A percentile compares a stretch with the other conserved stretches of the same genome.
These are phyloP conservation scores for Cladophialophora exuberans DNA, from an alignment of 2,329 filamentous ascomycete species.

Conservation along the genomic window DNA sequence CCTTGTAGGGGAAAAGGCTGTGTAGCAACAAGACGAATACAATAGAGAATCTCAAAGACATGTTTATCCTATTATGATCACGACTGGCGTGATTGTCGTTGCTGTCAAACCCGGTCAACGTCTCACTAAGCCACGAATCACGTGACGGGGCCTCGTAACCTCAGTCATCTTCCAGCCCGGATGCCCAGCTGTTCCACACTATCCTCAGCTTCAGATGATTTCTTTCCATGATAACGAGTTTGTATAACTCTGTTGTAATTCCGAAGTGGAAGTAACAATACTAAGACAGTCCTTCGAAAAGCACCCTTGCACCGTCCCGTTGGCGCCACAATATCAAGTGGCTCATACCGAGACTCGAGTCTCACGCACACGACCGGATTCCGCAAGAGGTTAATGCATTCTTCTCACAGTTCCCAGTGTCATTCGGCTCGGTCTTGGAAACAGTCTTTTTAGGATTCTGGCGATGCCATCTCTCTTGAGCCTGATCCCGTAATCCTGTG, in stretches of 20 bases:
- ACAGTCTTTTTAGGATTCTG: constrained; percentile 1
- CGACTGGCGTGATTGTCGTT: too few relatives aligned
- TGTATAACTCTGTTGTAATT: too few relatives aligned
- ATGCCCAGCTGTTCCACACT: not conserved
- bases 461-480: constrained; percentile 11
- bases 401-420: not conserved
- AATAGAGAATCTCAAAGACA: constrained; percentile 6
- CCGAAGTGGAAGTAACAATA: too few relatives aligned
- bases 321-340: not conserved
- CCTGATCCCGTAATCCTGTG: constrained; percentile 8
- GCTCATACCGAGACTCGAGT: not conserved
- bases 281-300: not conserved
- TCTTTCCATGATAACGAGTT: too few relatives aligned
- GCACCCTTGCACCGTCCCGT: not conserved
- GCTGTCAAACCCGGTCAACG: not conserved
- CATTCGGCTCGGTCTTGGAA: not conserved
- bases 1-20: constrained; percentile 9
- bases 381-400: constrained; percentile 6
- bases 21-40: constrained; percentile 11
- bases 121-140: constrained; percentile 12
- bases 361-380: constrained; percentile 13
- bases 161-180: too few relatives aligned
- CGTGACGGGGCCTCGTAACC: too few relatives aligned
- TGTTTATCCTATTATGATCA: too few relatives aligned
- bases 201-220: not conserved